Evolutionary conservation across 1,139 yeast species (phyloP).

Genomic region (Waltiozyma solani): DNA sequence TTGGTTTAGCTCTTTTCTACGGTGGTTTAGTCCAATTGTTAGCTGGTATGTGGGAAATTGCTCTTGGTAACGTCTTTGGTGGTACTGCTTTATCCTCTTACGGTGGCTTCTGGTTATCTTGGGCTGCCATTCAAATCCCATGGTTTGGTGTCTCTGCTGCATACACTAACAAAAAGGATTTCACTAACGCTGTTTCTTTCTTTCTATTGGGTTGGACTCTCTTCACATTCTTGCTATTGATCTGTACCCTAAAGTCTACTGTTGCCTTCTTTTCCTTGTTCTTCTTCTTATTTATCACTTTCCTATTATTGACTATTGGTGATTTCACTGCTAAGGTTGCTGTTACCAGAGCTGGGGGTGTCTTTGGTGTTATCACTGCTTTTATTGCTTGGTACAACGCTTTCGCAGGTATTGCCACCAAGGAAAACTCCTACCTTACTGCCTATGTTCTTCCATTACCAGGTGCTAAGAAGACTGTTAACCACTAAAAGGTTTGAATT

Average conservation of each 20-base stretch:
- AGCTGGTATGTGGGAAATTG: constrained; percentile 56
- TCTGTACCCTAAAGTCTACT: constrained; percentile 60
- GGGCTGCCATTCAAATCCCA: constrained; percentile 49
- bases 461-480: constrained; percentile 12
- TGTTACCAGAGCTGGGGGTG: constrained; percentile 51
- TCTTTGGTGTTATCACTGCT: constrained; percentile 54
- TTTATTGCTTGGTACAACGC: constrained; percentile 71
- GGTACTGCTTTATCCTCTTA: constrained; percentile 59
- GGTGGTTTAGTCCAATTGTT: constrained; percentile 72
- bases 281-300: constrained; percentile 49
- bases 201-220: constrained; percentile 59
- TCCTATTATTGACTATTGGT: constrained; percentile 55
- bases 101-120: constrained; percentile 69
- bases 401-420: constrained; percentile 61
- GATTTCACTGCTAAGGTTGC: constrained; percentile 35
- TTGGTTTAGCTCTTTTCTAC: constrained; percentile 75
- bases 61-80: constrained; percentile 66
- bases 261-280: constrained; percentile 54
- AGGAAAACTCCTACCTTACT: constrained; percentile 50
- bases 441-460: constrained; percentile 47
- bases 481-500: neutral
- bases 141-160: constrained; percentile 55
- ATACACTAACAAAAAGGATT: constrained; percentile 28
- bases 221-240: constrained; percentile 49
- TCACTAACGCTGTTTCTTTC: constrained; percentile 44